Evolutionary conservation across 2,329 filamentous ascomycete genomes (phyloP), one percentile per base, ranked within the genome.

Genomic region (Dothiorella sarmentorum): DNA sequence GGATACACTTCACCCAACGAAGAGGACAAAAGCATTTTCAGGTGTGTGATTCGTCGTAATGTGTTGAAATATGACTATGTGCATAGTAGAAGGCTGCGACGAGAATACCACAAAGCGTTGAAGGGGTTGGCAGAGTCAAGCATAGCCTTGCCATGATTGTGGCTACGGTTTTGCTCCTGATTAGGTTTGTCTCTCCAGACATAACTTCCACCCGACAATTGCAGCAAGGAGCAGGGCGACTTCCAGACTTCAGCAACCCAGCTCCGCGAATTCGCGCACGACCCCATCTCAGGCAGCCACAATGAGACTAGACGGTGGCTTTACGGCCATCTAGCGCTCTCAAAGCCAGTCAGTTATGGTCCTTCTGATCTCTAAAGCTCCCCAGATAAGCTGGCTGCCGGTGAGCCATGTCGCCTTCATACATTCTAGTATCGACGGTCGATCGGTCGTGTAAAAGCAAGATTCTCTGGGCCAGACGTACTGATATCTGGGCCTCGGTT

Each of bases 291-390:
- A 45, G 15, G 26, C 24, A 20, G 37, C 22, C 42, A 11, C 29
- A 7, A 20, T 11, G 9, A n/a, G 15, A 22, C n/a, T 24, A 26
- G 29, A 17, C 13, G 24, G 5, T 15, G 15, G n/a, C 15, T 29
- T 29, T 29, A 18, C n/a, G 43, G 24, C 43, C 24, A 26, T 72
- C 24, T 3, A 10, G 24, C 15, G 18, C 6, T 17, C 29, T 18
- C 11, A 11, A n/a, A 24, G 5, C 4, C 40, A n/a, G 22, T 11
- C 40, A 27, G 20, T 26, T 22, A 27, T 15, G 40, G n/a, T 3
- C 9, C 40, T 44, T 44, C 20, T 44, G 20, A 26, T 6, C 22
- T 22, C 10, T 42, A 2, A 3, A 20, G 38, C 7, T 18, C 1
- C 15, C 38, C 17, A 7, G 10, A 7, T 17, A 40, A 22, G 37